Evolutionary conservation across 1,284 basidiomycete species (phyloP).

Genomic region (Austroboletus novae-zelandiae): DNA sequence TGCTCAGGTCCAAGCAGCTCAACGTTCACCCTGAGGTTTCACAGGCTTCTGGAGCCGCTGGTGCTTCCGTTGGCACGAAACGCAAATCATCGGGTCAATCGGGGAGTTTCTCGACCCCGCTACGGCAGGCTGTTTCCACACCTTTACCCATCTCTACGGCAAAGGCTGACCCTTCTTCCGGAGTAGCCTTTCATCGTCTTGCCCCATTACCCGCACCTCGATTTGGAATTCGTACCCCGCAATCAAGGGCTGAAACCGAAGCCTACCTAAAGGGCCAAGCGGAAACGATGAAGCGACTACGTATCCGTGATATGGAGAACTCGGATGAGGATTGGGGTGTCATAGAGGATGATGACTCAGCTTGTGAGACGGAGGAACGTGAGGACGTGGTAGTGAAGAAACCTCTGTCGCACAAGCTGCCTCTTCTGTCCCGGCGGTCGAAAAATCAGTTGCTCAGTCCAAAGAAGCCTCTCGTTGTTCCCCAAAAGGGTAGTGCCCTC

Average conservation of each 20-base stretch:
- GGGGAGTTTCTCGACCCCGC: conserved; percentile 41
- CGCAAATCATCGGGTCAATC: conserved; percentile 50
- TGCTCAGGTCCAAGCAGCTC: conserved; percentile 33
- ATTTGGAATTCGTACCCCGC: conserved; percentile 53
- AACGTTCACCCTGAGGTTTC: conserved; percentile 25
- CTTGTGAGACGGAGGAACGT: conserved; percentile 44
- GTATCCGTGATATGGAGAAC: conserved; percentile 53
- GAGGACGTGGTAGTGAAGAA: conserved; percentile 30
- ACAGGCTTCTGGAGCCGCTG: conserved; percentile 19
- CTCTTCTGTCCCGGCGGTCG: conserved; percentile 24
- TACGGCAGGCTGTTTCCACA: conserved; percentile 42
- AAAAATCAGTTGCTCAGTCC: conserved; percentile 27
- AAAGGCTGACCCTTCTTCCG: conserved; percentile 30
- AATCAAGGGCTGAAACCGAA: conserved; percentile 62
- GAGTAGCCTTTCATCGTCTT: conserved; percentile 54
- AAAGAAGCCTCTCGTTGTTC: conserved; percentile 29
- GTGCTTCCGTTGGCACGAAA: conserved; percentile 52
- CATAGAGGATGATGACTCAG: conserved; percentile 46
- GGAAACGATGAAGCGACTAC: conserved; percentile 63
- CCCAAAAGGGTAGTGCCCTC: conserved; percentile 37
- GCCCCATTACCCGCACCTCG: conserved; percentile 61
- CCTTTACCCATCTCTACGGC: conserved; percentile 49
- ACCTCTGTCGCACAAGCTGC: conserved; percentile 24
- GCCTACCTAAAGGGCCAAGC: conserved; percentile 59
- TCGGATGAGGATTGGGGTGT: conserved; percentile 43